These are phyloP conservation scores for Entomortierella chlamydospora DNA, from an alignment of 192 early-diverging fungal species.

Conservation along the genomic window DNA sequence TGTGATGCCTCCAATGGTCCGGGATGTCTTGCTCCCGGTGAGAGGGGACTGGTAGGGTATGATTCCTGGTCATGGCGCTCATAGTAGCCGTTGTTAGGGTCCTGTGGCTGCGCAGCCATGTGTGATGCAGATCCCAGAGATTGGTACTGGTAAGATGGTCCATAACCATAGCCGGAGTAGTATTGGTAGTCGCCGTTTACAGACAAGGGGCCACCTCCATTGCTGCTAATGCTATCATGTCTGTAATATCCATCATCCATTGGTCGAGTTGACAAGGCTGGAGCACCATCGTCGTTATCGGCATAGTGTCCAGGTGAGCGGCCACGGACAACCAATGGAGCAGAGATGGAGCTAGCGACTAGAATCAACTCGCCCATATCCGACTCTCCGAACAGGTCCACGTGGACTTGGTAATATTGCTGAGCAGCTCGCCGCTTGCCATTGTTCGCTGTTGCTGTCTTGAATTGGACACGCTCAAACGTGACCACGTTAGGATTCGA, in stretches of 20 bases:
- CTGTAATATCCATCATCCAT: conserved; percentile 31
- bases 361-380: conserved; percentile 64
- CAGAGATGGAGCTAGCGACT: conserved; percentile 80
- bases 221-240: conserved; percentile 51
- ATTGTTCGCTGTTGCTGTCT: conserved; percentile 95
- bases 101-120: conserved; percentile 32
- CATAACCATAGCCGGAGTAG: conserved; percentile 34
- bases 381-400: conserved; percentile 83
- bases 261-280: conserved; percentile 5
- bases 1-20: conserved; percentile 17
- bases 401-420: conserved; percentile 90
- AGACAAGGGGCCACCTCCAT: conserved; percentile 7
- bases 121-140: conserved; percentile 47
- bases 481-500: conserved; percentile 68
- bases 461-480: conserved; percentile 97
- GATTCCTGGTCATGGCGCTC: conserved; percentile 32
- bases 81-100: conserved; percentile 16
- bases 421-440: conserved; percentile 93
- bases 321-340: conserved; percentile 91
- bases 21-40: conserved; percentile 16
- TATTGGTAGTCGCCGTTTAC: conserved; percentile 35
- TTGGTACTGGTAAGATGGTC: conserved; percentile 44
- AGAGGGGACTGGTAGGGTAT: conserved; percentile 43
- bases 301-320: conserved; percentile 95
- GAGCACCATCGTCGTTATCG: conserved; percentile 61